A percentile compares a stretch with the other conserved stretches of the same genome.
Conservation (phyloP, 371 early-diverging fungal genomes). For the Conidiobolus incongruus region DNA sequence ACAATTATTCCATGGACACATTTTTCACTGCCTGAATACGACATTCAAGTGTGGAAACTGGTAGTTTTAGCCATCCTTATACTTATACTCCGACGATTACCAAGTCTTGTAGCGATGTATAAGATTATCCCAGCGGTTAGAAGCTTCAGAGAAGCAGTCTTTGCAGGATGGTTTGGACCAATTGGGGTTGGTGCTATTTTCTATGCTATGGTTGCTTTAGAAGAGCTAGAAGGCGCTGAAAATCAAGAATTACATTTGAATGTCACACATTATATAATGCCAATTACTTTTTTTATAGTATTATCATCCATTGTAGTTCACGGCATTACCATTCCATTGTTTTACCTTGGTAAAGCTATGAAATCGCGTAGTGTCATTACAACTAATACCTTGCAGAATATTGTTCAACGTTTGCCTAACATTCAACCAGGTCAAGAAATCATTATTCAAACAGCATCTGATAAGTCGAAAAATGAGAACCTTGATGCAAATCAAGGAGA, state of each 20-base stretch:
- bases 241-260: neutral
- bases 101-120: constrained; percentile 39
- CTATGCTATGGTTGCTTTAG: constrained; percentile 34
- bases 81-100: constrained; percentile 61
- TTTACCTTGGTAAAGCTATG: constrained; percentile 20
- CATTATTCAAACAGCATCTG: too few species aligned
- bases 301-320: constrained; percentile 53
- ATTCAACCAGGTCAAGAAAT: constrained; percentile 15
- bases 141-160: constrained; percentile 59
- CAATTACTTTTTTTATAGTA: constrained; percentile 47
- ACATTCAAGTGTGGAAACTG: constrained; percentile 38
- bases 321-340: constrained; percentile 55
- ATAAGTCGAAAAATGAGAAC: too few species aligned
- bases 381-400: constrained; percentile 10
- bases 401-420: constrained; percentile 11
- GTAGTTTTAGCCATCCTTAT: constrained; percentile 43
- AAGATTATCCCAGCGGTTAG: constrained; percentile 44
- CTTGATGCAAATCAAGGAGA: too few species aligned
- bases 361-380: constrained; percentile 9
- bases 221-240: constrained; percentile 8
- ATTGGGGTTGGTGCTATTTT: constrained; percentile 85
- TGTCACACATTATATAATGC: constrained; percentile 14
- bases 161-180: constrained; percentile 95
- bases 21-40: constrained; percentile 28
- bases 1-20: constrained; percentile 57